A percentile compares a stretch with the other conserved stretches of the same genome.
Evolutionary conservation across 495 filamentous ascomycete species (phyloP).

Genomic region (Niebla homalea): DNA sequence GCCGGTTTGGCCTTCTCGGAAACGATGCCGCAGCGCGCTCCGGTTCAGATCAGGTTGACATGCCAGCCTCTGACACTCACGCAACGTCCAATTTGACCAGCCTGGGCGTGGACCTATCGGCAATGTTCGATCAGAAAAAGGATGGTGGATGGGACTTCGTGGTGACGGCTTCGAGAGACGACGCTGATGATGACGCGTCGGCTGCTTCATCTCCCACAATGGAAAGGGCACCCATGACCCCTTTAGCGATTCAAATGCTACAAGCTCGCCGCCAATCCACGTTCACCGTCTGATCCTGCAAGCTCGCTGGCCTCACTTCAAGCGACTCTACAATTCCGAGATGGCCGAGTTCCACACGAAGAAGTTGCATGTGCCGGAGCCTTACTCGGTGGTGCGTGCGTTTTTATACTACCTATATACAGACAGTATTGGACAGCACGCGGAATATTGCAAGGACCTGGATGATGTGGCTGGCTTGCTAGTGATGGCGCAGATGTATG

Average conservation of each 20-base stretch:
- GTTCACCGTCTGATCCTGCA: constrained; percentile 87
- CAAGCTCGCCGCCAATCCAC: constrained; percentile 76
- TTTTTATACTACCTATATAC: constrained; percentile 97
- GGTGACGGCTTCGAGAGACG: constrained; percentile 64
- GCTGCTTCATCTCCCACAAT: constrained; percentile 24
- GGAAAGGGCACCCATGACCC: constrained; percentile 23
- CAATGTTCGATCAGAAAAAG: constrained; percentile 71
- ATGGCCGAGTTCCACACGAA: constrained; percentile 96
- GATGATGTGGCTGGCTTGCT: constrained; percentile 87
- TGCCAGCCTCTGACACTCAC: constrained; percentile 37
- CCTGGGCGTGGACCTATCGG: constrained; percentile 68
- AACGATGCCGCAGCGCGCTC: constrained; percentile 52
- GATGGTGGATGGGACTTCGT: constrained; percentile 69
- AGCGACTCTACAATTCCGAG: constrained; percentile 73
- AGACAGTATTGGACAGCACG: constrained; percentile 64
- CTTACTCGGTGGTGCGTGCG: constrained; percentile 83
- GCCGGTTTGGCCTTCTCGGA: constrained; percentile 72
- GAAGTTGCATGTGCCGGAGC: constrained; percentile 94
- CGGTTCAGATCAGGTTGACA: constrained; percentile 40
- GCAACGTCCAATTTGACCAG: constrained; percentile 39
- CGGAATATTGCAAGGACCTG: constrained; percentile 53
- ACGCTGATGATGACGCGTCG: constrained; percentile 46
- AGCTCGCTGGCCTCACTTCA: constrained; percentile 93
- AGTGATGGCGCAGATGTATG: constrained; percentile 95
- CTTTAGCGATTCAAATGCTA: constrained; percentile 49